Base-by-base conservation (phyloP, 2,329 filamentous ascomycete species). In the Annulohypoxylon truncatum region DNA sequence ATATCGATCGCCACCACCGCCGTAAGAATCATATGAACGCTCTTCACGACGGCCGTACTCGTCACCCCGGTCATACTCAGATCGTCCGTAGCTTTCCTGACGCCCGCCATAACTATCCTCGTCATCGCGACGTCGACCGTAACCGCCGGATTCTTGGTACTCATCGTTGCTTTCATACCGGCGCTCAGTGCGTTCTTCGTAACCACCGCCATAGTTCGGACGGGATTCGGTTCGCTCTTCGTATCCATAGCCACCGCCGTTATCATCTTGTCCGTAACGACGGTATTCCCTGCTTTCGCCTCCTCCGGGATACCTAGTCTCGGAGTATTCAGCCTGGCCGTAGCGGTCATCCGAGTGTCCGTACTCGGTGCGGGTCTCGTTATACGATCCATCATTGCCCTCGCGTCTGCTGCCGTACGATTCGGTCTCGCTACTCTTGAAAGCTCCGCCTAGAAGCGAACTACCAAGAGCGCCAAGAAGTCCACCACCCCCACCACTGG, bases 401-500 rank as follows among this genome's bases (percentile, higher is more conserved):
- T 87, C 84, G 31, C 83, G 82, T 62, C 85, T 80, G 69, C 82
- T 82, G 57, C 82, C 81, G 69, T 84, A 85, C 50, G 79, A 82
- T 73, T 88, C 83, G 61, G 84, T 87, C 47, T 88, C 82, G 31
- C 85, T 80, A 33, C 82, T 81, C 53, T 83, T 82, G 55, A 91
- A 86, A 12, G 84, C 85, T 10, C 85, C 85, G 9, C 89, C 87
- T 7, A 96, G 84, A 13, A 94, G 80, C 38, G 87, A 88, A 33
- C 86, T 85, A 28, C 92, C 90, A 31, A 92, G 79, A 26, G 89
- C 88, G 58, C 89, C 90, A 10, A 97, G 82, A 44, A 97, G 80
- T 22, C 90, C 89, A 28, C 91, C 90, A 9, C 90, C 89, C 28
- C 91, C 90, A 9, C 87, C 87, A 52, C 90, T 88, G 50, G 89